Conservation (phyloP, 805 yeast genomes). For the Metschnikowia dekortorum region DNA sequence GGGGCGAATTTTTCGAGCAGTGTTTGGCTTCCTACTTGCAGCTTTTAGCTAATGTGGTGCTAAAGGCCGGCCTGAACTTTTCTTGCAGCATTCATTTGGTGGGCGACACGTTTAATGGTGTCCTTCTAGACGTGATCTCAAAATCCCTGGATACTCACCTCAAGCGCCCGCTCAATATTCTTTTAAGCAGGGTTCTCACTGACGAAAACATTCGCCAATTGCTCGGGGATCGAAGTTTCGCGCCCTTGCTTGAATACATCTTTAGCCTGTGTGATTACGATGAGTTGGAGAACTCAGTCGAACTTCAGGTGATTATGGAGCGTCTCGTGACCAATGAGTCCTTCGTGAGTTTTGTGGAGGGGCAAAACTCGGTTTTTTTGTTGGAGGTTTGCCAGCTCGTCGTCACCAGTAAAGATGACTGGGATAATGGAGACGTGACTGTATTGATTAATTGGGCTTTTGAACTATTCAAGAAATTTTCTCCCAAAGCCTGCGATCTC, state of each 20-base stretch:
- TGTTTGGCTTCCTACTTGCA: constrained; percentile 13
- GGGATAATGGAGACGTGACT: constrained; percentile 36
- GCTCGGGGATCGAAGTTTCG: background rate
- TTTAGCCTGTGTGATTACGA: constrained; percentile 3
- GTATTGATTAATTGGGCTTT: constrained; percentile 41
- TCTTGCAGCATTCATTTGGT: constrained; percentile 1
- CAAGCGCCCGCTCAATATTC: constrained; percentile 6
- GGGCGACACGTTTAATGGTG: constrained; percentile 2
- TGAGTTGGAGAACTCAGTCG: background rate
- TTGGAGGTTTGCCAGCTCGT: constrained; percentile 19
- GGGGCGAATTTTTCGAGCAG: constrained; percentile 1
- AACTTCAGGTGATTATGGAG: constrained; percentile 4
- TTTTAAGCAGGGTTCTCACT: constrained; percentile 3
- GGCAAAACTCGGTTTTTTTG: background rate
- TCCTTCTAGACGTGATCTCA: background rate
- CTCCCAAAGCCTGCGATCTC: constrained; percentile 12
- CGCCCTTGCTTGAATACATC: constrained; percentile 4
- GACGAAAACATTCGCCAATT: background rate
- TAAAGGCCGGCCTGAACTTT: constrained; percentile 1
- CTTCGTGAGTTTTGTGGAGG: constrained; percentile 1
- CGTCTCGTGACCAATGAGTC: constrained; percentile 6
- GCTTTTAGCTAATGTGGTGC: constrained; percentile 11
- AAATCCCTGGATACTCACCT: background rate
- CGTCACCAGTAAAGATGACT: constrained; percentile 34
- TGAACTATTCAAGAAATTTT: constrained; percentile 23